phyloP scores from a whole-genome alignment of 192 early-diverging fungal genomes.

The Coemansia aciculifera region DNA sequence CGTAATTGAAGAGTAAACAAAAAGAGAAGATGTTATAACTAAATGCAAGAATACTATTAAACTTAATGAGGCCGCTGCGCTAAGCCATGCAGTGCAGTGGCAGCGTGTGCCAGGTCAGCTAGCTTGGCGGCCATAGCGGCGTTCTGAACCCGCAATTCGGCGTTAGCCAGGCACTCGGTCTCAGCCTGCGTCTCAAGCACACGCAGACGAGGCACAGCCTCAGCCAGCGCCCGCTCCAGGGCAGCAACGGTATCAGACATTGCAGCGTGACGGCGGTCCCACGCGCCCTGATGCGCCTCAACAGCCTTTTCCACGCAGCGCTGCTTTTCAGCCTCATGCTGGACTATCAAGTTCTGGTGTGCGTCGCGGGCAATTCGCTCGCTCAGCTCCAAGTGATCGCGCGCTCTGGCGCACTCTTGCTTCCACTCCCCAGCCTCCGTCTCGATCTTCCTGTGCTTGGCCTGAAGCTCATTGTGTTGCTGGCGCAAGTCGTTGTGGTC shows the following conservation, averaged over 20 bases:
- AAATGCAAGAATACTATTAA: background rate
- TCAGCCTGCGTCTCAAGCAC: conserved; percentile 28
- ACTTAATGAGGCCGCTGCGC: background rate
- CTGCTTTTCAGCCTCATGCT: conserved; percentile 8
- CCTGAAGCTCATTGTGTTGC: conserved; percentile 2
- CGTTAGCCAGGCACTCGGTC: conserved; percentile 14
- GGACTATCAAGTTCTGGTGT: background rate
- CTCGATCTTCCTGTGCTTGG: conserved; percentile 9
- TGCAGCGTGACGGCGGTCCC: background rate
- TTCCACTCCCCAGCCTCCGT: conserved; percentile 29
- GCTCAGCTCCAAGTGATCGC: conserved; percentile 12
- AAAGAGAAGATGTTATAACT: background rate
- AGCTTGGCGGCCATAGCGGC: conserved; percentile 22
- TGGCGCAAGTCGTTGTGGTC: background rate
- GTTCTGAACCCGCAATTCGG: conserved; percentile 21
- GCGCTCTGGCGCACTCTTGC: conserved; percentile 19
- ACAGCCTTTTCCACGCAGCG: conserved; percentile 1
- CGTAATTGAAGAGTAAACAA: background rate
- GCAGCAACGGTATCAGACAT: conserved; percentile 15
- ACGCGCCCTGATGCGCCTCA: background rate
- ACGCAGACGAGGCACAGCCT: conserved; percentile 35
- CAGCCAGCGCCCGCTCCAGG: conserved; percentile 32
- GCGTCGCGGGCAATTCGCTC: background rate
- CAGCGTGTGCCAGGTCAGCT: conserved; percentile 6
- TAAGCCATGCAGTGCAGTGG: background rate